A percentile compares a stretch with the other conserved stretches of the same genome.
Conservation (phyloP, 164 flowering plant genomes). For the Nymphaea thermarum region DNA sequence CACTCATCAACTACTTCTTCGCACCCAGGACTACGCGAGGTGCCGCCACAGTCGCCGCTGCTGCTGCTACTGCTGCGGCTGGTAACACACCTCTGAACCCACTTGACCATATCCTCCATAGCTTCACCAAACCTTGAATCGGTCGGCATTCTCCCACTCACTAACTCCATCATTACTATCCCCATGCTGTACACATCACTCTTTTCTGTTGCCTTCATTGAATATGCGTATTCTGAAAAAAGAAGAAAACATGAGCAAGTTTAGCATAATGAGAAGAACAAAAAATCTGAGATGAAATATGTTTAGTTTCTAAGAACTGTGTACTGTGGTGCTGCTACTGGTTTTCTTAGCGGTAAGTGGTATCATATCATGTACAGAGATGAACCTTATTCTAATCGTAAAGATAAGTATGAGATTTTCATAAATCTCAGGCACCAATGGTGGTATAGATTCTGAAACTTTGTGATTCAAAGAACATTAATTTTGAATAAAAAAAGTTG, state of each 20-base stretch:
- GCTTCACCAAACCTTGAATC: conserved; percentile 55
- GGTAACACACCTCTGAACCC: conserved; percentile 52
- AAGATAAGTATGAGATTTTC: too few species aligned
- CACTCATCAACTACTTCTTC: conserved; percentile 35
- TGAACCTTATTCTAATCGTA: too few species aligned
- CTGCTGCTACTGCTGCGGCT: conserved; percentile 17
- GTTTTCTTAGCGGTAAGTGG: too few species aligned
- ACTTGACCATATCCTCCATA: conserved; percentile 77
- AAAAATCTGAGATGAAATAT: background rate
- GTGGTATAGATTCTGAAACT: too few species aligned
- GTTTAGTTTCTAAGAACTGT: too few species aligned
- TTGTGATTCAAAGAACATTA: too few species aligned
- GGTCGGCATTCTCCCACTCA: conserved; percentile 83
- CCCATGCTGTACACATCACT: conserved; percentile 97
- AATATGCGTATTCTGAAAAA: conserved; percentile 79
- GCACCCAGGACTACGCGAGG: background rate
- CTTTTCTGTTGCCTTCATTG: conserved; percentile 80
- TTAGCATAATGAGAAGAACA: background rate
- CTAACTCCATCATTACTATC: conserved; percentile 89
- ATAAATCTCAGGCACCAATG: too few species aligned
- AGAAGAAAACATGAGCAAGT: background rate
- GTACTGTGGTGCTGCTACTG: too few species aligned
- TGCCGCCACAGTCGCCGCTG: conserved; percentile 16
- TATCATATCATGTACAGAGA: too few species aligned
- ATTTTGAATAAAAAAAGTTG: too few species aligned